Percentiles rank a stretch among this genome's conserved stretches.
Evolutionary conservation across 805 yeast species (phyloP).

Genomic region (Wickerhamomyces sydowiorum): DNA sequence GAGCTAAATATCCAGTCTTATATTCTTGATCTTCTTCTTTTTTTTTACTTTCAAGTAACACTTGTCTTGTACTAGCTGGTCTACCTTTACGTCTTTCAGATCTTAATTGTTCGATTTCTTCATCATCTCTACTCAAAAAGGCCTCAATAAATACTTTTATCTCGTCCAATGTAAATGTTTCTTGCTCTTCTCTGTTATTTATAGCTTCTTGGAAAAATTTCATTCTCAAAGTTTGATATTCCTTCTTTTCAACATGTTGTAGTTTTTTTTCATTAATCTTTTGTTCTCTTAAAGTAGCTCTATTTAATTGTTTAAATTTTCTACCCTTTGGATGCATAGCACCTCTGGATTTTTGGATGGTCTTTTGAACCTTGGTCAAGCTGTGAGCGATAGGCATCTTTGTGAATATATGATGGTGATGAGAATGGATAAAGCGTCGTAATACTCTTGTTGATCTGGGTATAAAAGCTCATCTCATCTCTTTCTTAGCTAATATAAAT

Average conservation of each 20-base stretch:
- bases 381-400: conserved; percentile 66
- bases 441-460: not conserved
- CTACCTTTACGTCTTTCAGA: conserved; percentile 77
- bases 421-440: not conserved
- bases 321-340: conserved; percentile 83
- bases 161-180: conserved; percentile 48
- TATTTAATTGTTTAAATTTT: conserved; percentile 73
- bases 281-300: conserved; percentile 83
- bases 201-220: conserved; percentile 58
- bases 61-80: conserved; percentile 72
- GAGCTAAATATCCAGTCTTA: conserved; percentile 63
- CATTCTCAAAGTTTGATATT: conserved; percentile 53
- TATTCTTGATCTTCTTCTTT: conserved; percentile 60
- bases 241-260: conserved; percentile 51
- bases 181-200: conserved; percentile 32
- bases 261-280: conserved; percentile 59
- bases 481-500: no score
- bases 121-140: conserved; percentile 65
- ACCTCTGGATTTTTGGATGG: conserved; percentile 47
- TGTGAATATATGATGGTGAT: not conserved
- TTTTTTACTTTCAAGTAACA: conserved; percentile 52
- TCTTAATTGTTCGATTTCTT: conserved; percentile 60
- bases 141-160: conserved; percentile 54
- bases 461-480: not conserved
- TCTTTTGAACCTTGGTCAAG: conserved; percentile 58